Base-by-base conservation (phyloP, 1,284 basidiomycete species). In the Vanrija humicola region DNA sequence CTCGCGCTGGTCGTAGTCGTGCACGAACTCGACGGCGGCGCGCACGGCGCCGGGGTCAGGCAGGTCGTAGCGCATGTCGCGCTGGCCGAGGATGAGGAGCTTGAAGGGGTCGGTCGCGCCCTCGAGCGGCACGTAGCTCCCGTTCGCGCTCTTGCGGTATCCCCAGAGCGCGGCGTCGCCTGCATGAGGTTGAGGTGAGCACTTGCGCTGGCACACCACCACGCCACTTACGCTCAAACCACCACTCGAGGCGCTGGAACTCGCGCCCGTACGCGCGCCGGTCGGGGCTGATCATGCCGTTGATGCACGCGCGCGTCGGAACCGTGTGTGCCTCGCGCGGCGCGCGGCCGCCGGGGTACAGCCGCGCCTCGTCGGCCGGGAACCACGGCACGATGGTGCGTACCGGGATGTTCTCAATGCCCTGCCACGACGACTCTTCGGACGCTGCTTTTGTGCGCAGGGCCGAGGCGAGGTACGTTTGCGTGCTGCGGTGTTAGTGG, bases 361-460 rank as follows among this genome's bases (percentile, higher is more conserved):
- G 28, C 7, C 12, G 16, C 8, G 23, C 39, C 16, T 50, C 48
- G 18, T 40, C 42, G 12, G 40, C 48, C 12, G 48, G 40, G 23
- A 50, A 10, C 48, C 48, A 50, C 5, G 48, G 48, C 14, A 50
- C 26, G 15, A 50, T 28, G 18, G 48, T 50, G 48, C 48, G 48
- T 2, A 43, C 42, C 4, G 25, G 39, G 7, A 50, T 43, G 26
- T 50, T n/a, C 23, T 50, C 48, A 12, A 43, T 16, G 19, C 48
- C 23, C 4, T 3, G 18, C 40, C 48, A 43, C 26, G 23, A 5
- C 29, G 28, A 12, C 18, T 9, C 8, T 8, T n/a, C 23, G 6
- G 40, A n/a, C 3, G 40, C 42, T 3, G 48, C 23, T 8, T 43
- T 23, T 3, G 43, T 25, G 48, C 39, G 19, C 5, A 50, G 48